Conservation (phyloP, 2,329 filamentous ascomycete genomes). For the Myriosclerotinia duriaeana region DNA sequence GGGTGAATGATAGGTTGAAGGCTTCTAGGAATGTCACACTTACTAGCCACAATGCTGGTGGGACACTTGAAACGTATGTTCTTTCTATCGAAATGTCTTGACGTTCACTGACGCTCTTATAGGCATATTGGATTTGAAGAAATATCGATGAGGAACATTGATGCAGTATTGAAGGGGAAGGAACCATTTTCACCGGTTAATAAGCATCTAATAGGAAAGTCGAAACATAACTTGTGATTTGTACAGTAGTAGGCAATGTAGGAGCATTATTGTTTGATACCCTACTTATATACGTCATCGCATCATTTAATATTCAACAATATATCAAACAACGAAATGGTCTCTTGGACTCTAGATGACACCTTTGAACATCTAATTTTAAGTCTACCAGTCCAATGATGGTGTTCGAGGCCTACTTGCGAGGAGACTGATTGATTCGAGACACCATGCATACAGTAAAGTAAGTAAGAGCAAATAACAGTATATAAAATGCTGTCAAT, state of each 20-base stretch:
- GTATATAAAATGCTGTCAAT: no score
- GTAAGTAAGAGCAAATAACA: no score
- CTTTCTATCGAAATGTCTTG: neutral
- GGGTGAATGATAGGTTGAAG: slow-evolving; percentile 36
- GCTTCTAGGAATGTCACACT: slow-evolving; percentile 47
- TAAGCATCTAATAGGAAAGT: slow-evolving; percentile 31
- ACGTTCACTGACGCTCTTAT: neutral
- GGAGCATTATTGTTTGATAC: neutral
- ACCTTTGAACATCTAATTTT: no score
- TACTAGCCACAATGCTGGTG: slow-evolving; percentile 67
- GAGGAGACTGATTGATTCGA: no score
- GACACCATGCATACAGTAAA: no score
- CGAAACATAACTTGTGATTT: slow-evolving; percentile 12
- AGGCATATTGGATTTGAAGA: slow-evolving; percentile 60
- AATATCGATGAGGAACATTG: slow-evolving; percentile 65
- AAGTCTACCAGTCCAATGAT: no score
- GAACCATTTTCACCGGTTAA: slow-evolving; percentile 40
- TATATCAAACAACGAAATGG: no score
- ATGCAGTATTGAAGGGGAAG: slow-evolving; percentile 52
- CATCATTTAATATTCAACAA: no score
- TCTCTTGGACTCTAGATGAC: no score
- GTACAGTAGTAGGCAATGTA: neutral
- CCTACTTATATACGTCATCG: no score
- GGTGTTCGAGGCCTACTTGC: no score
- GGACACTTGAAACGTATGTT: slow-evolving; percentile 58